Conservation (phyloP, 495 filamentous ascomycete genomes). For the Friedmanniomyces endolithicus region DNA sequence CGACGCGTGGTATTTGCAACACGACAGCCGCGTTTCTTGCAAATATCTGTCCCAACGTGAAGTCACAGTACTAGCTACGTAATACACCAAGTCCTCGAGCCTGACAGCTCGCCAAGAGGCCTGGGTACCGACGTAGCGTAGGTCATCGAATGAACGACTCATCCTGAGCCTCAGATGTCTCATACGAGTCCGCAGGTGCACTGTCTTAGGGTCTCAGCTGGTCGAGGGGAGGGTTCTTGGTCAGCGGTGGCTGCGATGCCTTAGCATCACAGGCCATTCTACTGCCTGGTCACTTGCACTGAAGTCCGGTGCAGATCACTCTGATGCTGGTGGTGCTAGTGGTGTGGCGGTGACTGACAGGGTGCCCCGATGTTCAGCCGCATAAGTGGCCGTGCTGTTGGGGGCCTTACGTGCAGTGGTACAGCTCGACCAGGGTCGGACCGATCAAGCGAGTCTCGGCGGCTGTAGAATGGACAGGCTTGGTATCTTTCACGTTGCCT, state of each 20-base stretch:
- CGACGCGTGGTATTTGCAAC: too few relatives aligned
- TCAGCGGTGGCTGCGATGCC: too few relatives aligned
- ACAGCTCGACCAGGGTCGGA: background rate
- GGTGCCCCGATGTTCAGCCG: background rate
- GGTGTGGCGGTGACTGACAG: too few relatives aligned
- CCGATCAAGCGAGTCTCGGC: background rate
- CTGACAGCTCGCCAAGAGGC: background rate
- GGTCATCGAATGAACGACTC: background rate
- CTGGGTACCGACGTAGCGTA: background rate
- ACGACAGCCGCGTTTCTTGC: too few relatives aligned
- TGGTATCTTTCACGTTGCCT: too few relatives aligned
- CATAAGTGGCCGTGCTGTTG: background rate
- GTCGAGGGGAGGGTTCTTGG: background rate
- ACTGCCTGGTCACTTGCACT: too few relatives aligned
- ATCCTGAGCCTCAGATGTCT: background rate
- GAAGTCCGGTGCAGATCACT: too few relatives aligned
- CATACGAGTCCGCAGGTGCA: background rate
- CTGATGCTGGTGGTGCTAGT: too few relatives aligned
- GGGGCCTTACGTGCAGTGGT: background rate
- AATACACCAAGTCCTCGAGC: too few relatives aligned
- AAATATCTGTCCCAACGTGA: too few relatives aligned
- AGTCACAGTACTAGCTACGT: too few relatives aligned
- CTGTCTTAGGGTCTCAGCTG: background rate
- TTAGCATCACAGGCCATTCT: too few relatives aligned
- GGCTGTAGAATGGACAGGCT: background rate